These are phyloP conservation scores for Effrenium voratum DNA, from an alignment of 73 alveolate genomes.

Conservation along the genomic window DNA sequence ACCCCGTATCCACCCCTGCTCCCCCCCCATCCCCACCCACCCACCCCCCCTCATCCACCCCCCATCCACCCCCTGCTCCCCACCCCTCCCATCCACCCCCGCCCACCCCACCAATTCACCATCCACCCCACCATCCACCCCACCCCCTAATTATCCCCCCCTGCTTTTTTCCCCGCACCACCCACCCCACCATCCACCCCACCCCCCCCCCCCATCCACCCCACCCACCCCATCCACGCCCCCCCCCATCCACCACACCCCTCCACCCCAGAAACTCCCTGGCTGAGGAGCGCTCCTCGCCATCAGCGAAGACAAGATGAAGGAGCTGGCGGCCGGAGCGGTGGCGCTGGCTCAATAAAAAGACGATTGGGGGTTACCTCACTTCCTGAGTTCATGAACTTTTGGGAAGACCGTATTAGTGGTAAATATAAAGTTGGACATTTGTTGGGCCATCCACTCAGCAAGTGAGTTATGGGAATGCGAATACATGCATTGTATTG, in stretches of 20 bases:
- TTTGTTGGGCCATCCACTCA: too few relatives aligned
- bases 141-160: background rate
- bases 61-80: too few relatives aligned
- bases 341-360: too few relatives aligned
- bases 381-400: too few relatives aligned
- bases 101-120: background rate
- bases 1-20: too few relatives aligned
- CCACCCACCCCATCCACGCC: background rate
- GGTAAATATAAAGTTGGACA: too few relatives aligned
- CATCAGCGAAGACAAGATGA: constrained; percentile 60
- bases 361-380: background rate
- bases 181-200: background rate
- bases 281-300: constrained; percentile 77
- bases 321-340: constrained; percentile 86
- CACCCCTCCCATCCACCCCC: too few relatives aligned
- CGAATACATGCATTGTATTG: too few relatives aligned
- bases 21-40: too few relatives aligned
- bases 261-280: background rate
- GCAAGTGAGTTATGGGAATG: too few relatives aligned
- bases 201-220: background rate
- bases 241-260: background rate
- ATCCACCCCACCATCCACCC: background rate
- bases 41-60: too few relatives aligned
- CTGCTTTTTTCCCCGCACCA: background rate
- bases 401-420: too few relatives aligned